A percentile compares a stretch with the other conserved stretches of the same genome.
Evolutionary conservation across 768 basidiomycete species (phyloP).

Genomic region (Lactarius sanguifluus): DNA sequence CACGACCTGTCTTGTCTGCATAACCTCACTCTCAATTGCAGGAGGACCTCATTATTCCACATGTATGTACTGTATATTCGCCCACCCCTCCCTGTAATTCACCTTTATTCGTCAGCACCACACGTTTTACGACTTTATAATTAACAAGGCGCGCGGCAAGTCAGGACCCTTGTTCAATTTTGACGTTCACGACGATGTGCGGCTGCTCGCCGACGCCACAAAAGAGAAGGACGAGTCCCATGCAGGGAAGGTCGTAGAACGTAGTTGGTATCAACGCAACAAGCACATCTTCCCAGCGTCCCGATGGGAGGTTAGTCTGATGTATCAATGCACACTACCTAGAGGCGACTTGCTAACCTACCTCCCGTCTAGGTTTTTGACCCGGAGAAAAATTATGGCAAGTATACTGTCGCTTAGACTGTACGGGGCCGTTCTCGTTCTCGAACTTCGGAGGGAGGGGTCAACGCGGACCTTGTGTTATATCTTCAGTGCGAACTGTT

Average conservation of each 20-base stretch:
- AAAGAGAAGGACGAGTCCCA: conserved; percentile 98
- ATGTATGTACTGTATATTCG: conserved; percentile 51
- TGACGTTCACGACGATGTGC: conserved; percentile 98
- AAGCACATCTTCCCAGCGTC: conserved; percentile 98
- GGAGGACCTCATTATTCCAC: conserved; percentile 98
- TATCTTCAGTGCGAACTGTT: not conserved
- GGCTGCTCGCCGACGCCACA: conserved; percentile 90
- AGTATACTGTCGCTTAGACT: conserved; percentile 74
- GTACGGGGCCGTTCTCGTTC: not conserved
- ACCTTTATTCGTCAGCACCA: conserved; percentile 62
- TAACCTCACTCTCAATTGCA: conserved; percentile 37
- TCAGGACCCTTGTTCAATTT: conserved; percentile 98
- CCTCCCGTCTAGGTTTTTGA: conserved; percentile 70
- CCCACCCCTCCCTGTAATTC: not conserved
- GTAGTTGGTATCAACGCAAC: conserved; percentile 92
- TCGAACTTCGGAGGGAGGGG: not conserved
- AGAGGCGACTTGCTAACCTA: conserved; percentile 4
- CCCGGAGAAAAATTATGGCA: conserved; percentile 90
- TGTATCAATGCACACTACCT: not conserved
- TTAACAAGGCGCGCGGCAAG: conserved; percentile 98
- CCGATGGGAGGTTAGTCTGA: conserved; percentile 82
- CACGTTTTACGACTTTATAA: conserved; percentile 97
- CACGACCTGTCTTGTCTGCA: conserved; percentile 1
- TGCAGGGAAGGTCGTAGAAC: conserved; percentile 96
- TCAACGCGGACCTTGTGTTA: not conserved